A percentile compares a stretch with the other conserved stretches of the same genome.
Conservation (phyloP, 352 stramenopile species). For the Thalassiosira gravida region DNA sequence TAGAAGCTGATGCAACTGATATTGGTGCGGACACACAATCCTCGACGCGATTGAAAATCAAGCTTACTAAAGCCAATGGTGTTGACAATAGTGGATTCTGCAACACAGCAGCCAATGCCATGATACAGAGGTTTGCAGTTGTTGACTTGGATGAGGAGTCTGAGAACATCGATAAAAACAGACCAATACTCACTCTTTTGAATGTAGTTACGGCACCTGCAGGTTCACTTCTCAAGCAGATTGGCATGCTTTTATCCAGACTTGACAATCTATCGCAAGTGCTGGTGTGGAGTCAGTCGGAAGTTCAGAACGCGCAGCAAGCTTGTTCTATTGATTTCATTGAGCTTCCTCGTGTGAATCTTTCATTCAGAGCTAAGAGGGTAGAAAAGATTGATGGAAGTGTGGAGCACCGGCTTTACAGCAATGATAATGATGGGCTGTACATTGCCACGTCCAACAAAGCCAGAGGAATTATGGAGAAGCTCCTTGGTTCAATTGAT, state of each 20-base stretch:
- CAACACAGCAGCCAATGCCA: constrained; percentile 81
- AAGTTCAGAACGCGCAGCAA: constrained; percentile 69
- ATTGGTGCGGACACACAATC: constrained; percentile 69
- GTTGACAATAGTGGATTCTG: constrained; percentile 86
- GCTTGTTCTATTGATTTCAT: constrained; percentile 90
- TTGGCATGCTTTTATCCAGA: constrained; percentile 91
- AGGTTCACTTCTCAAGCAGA: constrained; percentile 86
- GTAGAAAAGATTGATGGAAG: constrained; percentile 78
- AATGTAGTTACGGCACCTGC: constrained; percentile 90
- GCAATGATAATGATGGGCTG: constrained; percentile 88
- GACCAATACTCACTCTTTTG: constrained; percentile 89
- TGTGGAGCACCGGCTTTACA: constrained; percentile 85
- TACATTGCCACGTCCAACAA: constrained; percentile 85
- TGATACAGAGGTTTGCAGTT: constrained; percentile 82
- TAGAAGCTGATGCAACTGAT: constrained; percentile 78
- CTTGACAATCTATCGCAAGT: constrained; percentile 97
- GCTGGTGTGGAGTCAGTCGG: constrained; percentile 91
- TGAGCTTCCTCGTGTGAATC: constrained; percentile 95
- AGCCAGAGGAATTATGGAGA: constrained; percentile 82
- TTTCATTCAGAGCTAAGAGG: constrained; percentile 90
- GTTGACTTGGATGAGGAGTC: constrained; percentile 70
- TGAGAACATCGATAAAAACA: constrained; percentile 72
- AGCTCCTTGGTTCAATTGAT: constrained; percentile 85
- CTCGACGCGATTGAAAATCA: constrained; percentile 83
- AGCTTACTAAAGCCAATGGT: constrained; percentile 71